A percentile compares a stretch with the other conserved stretches of the same genome.
Evolutionary conservation across 78 protist genomes (phyloP).

Genomic region (Dictyostelium discoideum): DNA sequence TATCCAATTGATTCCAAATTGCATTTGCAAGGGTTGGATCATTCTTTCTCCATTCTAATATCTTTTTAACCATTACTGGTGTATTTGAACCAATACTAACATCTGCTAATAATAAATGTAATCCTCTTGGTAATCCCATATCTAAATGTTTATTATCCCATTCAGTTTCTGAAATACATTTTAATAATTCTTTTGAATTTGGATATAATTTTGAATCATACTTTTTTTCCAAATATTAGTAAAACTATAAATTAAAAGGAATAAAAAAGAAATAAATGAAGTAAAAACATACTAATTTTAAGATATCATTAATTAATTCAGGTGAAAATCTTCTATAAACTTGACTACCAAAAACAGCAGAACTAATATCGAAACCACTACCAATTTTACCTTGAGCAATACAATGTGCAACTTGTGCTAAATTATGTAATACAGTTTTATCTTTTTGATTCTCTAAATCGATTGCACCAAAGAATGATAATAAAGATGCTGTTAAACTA

Average conservation of each 20-base stretch:
- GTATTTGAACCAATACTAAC: slow-evolving; percentile 85
- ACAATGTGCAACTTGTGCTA: slow-evolving; percentile 91
- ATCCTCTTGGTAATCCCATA: slow-evolving; percentile 77
- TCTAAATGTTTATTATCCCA: slow-evolving; percentile 79
- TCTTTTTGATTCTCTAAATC: slow-evolving; percentile 14
- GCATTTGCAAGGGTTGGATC: background rate
- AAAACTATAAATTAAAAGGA: background rate
- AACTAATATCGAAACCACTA: slow-evolving; percentile 91
- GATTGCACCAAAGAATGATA: slow-evolving; percentile 3
- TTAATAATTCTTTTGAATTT: background rate
- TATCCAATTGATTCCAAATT: slow-evolving; percentile 44
- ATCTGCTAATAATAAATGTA: slow-evolving; percentile 86
- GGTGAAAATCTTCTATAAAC: slow-evolving; percentile 89
- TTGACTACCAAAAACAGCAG: slow-evolving; percentile 89
- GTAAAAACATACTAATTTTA: background rate
- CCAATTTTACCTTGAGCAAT: slow-evolving; percentile 93
- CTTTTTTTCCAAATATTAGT: background rate
- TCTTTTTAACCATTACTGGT: slow-evolving; percentile 86
- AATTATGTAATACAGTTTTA: slow-evolving; percentile 64
- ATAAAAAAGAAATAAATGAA: background rate
- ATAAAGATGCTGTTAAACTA: slow-evolving; percentile 75
- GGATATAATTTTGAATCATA: slow-evolving; percentile 34
- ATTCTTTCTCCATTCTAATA: slow-evolving; percentile 82
- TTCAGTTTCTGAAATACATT: background rate
- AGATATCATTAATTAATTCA: slow-evolving; percentile 22